A percentile compares a stretch with the other conserved stretches of the same genome.
phyloP scores from a whole-genome alignment of 2,329 filamentous ascomycete genomes.

The Aspergillus sp. region DNA sequence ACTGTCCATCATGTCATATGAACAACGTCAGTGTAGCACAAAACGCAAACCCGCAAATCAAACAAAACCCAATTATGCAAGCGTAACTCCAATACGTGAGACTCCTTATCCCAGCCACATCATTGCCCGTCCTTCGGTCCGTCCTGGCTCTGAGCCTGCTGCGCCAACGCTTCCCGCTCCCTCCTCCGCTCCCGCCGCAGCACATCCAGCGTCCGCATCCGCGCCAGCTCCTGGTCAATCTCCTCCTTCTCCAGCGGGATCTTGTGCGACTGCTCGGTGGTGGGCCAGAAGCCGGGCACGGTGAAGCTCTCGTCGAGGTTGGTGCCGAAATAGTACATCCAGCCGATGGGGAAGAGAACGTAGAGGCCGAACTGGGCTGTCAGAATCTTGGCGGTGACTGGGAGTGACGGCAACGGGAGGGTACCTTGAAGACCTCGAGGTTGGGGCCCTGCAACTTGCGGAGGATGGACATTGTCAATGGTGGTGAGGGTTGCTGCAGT shows the following conservation, averaged over 20 bases:
- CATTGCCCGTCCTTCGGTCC: no score
- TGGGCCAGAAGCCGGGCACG: conserved; percentile 90
- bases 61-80: no score
- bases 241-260: conserved; percentile 46
- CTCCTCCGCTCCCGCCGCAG: conserved; percentile 41
- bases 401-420: neutral
- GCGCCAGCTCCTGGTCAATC: conserved; percentile 69
- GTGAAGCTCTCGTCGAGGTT: conserved; percentile 90
- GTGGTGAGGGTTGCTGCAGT: no score
- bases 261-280: conserved; percentile 44
- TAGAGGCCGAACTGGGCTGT: conserved; percentile 84
- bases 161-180: conserved; percentile 22
- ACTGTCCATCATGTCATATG: neutral
- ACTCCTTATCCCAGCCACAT: neutral
- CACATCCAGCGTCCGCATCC: conserved; percentile 48
- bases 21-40: neutral
- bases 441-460: conserved; percentile 69
- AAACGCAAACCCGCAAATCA: neutral
- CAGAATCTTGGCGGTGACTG: conserved; percentile 2
- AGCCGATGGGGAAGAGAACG: conserved; percentile 95
- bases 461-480: conserved; percentile 28
- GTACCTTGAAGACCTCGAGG: conserved; percentile 89
- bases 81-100: no score
- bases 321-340: conserved; percentile 99
- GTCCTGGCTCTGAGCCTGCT: conserved; percentile 7